Evolutionary conservation across 2,329 filamentous ascomycete genomes (phyloP).

Genomic region (Aspergillus terreus): DNA sequence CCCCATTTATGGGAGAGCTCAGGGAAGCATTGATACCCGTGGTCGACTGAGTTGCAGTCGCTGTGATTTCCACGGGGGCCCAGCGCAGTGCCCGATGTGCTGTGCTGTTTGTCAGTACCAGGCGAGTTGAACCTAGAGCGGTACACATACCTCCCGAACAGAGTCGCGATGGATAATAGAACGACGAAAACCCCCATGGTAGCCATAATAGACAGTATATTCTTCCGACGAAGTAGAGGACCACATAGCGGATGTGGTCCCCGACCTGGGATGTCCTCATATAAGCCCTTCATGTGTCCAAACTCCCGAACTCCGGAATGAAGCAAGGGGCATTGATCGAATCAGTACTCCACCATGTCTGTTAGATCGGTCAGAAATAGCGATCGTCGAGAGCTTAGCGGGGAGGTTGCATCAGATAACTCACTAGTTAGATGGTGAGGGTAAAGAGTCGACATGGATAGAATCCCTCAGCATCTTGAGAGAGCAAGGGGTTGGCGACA

Average conservation of each 20-base stretch:
- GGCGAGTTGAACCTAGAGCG: too few relatives aligned
- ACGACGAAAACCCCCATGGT: slow-evolving; percentile 12
- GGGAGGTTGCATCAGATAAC: too few relatives aligned
- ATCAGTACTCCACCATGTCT: not conserved
- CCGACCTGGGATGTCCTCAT: slow-evolving; percentile 7
- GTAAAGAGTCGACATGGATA: too few relatives aligned
- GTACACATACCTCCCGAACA: slow-evolving; percentile 13
- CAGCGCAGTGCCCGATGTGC: slow-evolving; percentile 6
- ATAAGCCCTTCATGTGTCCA: slow-evolving; percentile 14
- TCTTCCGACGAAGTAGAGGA: not conserved
- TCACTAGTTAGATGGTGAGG: too few relatives aligned
- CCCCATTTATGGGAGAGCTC: slow-evolving; percentile 70
- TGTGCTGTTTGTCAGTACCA: slow-evolving; percentile 3
- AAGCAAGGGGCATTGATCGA: not conserved
- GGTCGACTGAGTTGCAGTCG: slow-evolving; percentile 51
- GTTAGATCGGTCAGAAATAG: not conserved
- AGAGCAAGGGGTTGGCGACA: too few relatives aligned
- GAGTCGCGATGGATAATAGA: slow-evolving; percentile 8
- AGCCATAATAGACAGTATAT: not conserved
- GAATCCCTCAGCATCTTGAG: too few relatives aligned
- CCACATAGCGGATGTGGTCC: not conserved
- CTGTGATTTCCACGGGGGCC: not conserved
- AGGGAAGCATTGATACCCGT: slow-evolving; percentile 62
- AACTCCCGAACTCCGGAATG: slow-evolving; percentile 2
- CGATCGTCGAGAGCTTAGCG: too few relatives aligned